A percentile compares a stretch with the other conserved stretches of the same genome.
Evolutionary conservation across 495 filamentous ascomycete genomes (phyloP).

Genomic region (Podospora pseudoanserina): DNA sequence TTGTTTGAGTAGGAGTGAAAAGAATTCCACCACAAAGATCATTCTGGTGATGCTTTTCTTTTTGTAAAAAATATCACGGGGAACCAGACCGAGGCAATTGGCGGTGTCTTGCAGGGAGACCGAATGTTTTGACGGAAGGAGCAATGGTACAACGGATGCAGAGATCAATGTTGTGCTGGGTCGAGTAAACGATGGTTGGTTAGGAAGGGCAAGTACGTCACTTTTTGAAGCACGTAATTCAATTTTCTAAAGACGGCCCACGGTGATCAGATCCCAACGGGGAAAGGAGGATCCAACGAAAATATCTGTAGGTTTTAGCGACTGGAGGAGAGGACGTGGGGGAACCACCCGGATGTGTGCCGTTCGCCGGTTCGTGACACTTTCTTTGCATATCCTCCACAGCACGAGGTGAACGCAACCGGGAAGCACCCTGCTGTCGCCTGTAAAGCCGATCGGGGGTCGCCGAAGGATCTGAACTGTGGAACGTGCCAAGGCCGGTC

Average conservation of each 20-base stretch:
- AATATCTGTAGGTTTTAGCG: too few relatives aligned
- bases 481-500: neutral
- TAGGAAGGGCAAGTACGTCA: neutral
- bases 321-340: too few relatives aligned
- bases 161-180: neutral
- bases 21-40: slow-evolving; percentile 42
- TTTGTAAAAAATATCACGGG: neutral
- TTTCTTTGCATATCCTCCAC: neutral
- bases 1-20: slow-evolving; percentile 43
- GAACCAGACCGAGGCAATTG: neutral
- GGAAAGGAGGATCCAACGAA: neutral
- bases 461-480: neutral
- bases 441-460: neutral
- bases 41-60: slow-evolving; percentile 20
- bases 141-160: neutral
- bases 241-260: neutral
- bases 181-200: neutral
- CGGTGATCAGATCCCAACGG: neutral
- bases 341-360: too few relatives aligned
- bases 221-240: neutral
- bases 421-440: neutral
- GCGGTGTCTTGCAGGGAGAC: neutral
- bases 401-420: neutral
- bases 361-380: too few relatives aligned
- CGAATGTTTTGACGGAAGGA: neutral